phyloP scores from a whole-genome alignment of 768 basidiomycete species.

The Trametopsis cervina region DNA sequence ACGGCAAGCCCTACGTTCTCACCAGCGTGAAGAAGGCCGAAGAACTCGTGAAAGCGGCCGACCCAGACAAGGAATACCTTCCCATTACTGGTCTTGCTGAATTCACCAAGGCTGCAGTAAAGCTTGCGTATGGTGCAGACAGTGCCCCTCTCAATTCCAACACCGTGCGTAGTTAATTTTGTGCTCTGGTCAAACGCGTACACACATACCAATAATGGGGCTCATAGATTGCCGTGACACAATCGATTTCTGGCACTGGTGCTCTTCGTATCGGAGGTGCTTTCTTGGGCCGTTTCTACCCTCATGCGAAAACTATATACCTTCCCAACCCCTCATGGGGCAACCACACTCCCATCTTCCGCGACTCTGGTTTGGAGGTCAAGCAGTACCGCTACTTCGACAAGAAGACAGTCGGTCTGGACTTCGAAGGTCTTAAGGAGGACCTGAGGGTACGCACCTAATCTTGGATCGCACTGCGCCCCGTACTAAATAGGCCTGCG shows the following conservation, averaged over 20 bases:
- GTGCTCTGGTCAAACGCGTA: neutral
- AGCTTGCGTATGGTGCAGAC: conserved; percentile 86
- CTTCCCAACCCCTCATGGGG: conserved; percentile 95
- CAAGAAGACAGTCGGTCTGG: conserved; percentile 85
- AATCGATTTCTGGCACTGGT: conserved; percentile 97
- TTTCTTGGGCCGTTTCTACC: conserved; percentile 87
- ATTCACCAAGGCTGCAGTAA: conserved; percentile 81
- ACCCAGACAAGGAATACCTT: conserved; percentile 91
- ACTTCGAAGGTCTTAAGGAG: conserved; percentile 84
- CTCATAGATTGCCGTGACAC: conserved; percentile 71
- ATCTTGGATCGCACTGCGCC: conserved; percentile 2
- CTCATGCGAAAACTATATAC: conserved; percentile 82
- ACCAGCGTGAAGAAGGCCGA: conserved; percentile 90
- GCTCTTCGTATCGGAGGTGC: conserved; percentile 93
- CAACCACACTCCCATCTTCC: conserved; percentile 91
- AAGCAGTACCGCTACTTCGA: conserved; percentile 92
- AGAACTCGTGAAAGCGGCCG: conserved; percentile 53
- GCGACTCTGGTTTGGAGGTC: conserved; percentile 92
- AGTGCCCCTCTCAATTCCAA: conserved; percentile 65
- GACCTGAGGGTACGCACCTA: conserved; percentile 61
- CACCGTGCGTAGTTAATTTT: conserved; percentile 42
- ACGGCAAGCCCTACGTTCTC: conserved; percentile 93
- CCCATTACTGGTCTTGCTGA: conserved; percentile 87
- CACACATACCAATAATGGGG: neutral
- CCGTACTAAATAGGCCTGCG: conserved; percentile 2